Evolutionary conservation across 345 rosid genomes (phyloP).

Genomic region (Pseudoturritis turrita): DNA sequence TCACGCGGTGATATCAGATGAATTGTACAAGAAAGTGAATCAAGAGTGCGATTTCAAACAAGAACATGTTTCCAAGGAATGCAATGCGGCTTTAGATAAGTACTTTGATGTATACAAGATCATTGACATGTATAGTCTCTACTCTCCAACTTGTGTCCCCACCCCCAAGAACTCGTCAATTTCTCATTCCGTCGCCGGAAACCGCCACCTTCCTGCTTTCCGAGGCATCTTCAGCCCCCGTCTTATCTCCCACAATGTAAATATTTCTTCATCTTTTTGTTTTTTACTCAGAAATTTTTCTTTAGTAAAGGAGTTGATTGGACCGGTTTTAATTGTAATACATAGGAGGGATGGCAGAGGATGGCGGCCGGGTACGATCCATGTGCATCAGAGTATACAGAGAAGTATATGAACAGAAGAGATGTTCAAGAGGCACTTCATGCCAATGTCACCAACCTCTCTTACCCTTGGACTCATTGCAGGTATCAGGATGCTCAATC

Average conservation of each 20-base stretch:
- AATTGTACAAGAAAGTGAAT: conserved; percentile 42
- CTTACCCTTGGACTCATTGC: conserved; percentile 82
- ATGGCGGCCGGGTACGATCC: conserved; percentile 76
- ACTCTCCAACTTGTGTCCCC: conserved; percentile 41
- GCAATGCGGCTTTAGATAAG: conserved; percentile 33
- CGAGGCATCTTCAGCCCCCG: conserved; percentile 38
- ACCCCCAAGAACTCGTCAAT: neutral
- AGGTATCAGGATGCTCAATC: conserved; percentile 34
- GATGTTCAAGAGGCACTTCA: conserved; percentile 79
- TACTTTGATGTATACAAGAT: conserved; percentile 49
- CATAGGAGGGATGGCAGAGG: conserved; percentile 48
- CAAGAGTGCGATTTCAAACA: conserved; percentile 47
- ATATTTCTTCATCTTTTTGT: neutral
- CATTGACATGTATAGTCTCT: conserved; percentile 81
- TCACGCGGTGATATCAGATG: conserved; percentile 81
- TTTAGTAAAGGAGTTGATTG: neutral
- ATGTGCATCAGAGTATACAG: conserved; percentile 47
- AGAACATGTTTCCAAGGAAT: conserved; percentile 21
- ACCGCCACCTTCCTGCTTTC: conserved; percentile 31
- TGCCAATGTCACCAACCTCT: conserved; percentile 56
- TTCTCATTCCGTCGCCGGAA: conserved; percentile 16
- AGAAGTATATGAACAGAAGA: conserved; percentile 54
- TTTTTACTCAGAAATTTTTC: neutral
- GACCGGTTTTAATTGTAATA: neutral
- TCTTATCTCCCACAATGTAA: conserved; percentile 44